Evolutionary conservation across 1,139 yeast genomes (phyloP), one percentile per base, ranked within the genome.

Genomic region (Ogataea hybrid): DNA sequence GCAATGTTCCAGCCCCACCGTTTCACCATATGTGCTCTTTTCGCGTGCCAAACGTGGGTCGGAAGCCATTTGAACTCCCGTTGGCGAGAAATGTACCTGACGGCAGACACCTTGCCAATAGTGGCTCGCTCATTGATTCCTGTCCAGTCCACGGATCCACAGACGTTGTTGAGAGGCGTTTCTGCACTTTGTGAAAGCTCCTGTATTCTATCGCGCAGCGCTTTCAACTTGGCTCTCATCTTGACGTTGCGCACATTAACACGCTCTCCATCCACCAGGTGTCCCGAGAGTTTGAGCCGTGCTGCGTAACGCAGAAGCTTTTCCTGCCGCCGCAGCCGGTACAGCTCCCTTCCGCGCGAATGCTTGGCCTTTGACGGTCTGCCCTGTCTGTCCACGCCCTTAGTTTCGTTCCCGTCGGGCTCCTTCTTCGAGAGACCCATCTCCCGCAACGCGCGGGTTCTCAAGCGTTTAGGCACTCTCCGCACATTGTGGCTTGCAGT

Each of bases 401-500:
- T 57, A 1, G 63, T 57, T 34, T 49, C 54, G 32, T 43, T 43
- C 1, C 50, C 49, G 17, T 46, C 38, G 10, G 29, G 28, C 32
- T 37, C 30, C 9, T 46, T 41, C 16, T 42, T 30, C 23, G 53
- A 51, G 9, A 60, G 30, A 1, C 63, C 67, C 88, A 84, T 82
- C 61, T 90, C 97, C 33, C 77, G 66, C 21, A 77, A 56, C 0
- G 97, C 97, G 39, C 84, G 72, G 28, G 73, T 71, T 46, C 97
- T 70, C 56, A 92, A 69, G 44, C 96, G 66, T 53, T 82, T 84
- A 0, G 98, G 99, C 8, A 94, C 83, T 42, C 97, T 69, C 50
- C 85, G 84, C 16, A 90, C 92, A 67, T 94, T 89, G 58, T 94
- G 98, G 14, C 96, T 85, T 0, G 98, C 98, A 0, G 97, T 88